Percentiles rank a stretch among this genome's conserved stretches.
These are phyloP conservation scores for Ascochyta lentis DNA, from an alignment of 2,329 filamentous ascomycete species.

Conservation along the genomic window DNA sequence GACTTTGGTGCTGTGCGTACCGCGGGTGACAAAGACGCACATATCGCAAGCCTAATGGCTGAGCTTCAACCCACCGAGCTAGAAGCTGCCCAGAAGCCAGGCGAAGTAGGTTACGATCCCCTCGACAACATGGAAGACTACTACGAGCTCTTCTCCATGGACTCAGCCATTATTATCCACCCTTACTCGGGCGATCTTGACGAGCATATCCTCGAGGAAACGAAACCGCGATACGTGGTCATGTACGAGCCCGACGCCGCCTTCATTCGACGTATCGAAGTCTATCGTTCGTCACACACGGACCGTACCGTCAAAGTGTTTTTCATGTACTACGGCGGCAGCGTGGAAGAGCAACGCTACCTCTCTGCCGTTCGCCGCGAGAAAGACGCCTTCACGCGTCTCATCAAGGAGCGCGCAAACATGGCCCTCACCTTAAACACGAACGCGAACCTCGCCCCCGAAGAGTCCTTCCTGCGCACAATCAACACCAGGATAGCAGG, in stretches of 20 bases:
- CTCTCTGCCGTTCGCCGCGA: conserved; percentile 88
- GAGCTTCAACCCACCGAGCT: conserved; percentile 82
- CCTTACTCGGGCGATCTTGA: conserved; percentile 96
- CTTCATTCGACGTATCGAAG: conserved; percentile 92
- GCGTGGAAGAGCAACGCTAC: conserved; percentile 94
- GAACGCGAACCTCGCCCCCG: conserved; percentile 70
- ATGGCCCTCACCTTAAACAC: conserved; percentile 90
- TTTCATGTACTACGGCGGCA: conserved; percentile 94
- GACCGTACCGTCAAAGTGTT: conserved; percentile 90
- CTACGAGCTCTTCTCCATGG: conserved; percentile 90
- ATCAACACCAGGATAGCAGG: conserved; percentile 97
- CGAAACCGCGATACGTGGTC: conserved; percentile 91
- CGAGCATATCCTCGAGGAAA: conserved; percentile 93
- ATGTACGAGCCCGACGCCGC: conserved; percentile 98
- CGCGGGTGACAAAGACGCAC: conserved; percentile 80
- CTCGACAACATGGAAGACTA: conserved; percentile 91
- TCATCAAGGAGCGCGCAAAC: conserved; percentile 91
- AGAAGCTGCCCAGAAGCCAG: conserved; percentile 75
- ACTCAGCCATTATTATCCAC: conserved; percentile 86
- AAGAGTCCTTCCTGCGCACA: conserved; percentile 91
- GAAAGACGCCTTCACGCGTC: conserved; percentile 92
- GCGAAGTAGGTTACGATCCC: conserved; percentile 76
- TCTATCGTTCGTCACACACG: conserved; percentile 92
- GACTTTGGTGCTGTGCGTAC: conserved; percentile 76
- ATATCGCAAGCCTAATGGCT: conserved; percentile 82